Evolutionary conservation across 371 early-diverging fungal species (phyloP), one percentile per base, ranked within the genome.

Genomic region (Actinomucor elegans): DNA sequence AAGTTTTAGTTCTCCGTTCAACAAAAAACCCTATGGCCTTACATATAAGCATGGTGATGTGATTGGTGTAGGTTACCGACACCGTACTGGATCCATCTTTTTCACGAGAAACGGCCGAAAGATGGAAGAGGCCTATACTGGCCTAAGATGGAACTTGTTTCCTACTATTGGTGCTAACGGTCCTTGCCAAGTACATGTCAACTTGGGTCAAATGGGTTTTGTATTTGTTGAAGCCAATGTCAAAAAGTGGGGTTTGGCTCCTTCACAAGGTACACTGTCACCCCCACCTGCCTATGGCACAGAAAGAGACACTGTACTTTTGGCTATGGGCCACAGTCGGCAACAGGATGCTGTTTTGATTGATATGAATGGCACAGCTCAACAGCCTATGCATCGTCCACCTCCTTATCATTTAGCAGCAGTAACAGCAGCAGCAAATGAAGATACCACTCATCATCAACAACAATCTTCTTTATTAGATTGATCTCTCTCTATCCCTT

Each of bases 211-310:
- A 50, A 53, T 62, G 45, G 81, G 84, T 5, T 84, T 84, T 57
- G 82, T 84, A 10, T 84, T 89, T 75, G 83, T 90, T 11, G 90
- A 90, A 44, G 90, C 90, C 32, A 90, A 90, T 64, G 89, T 90
- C 17, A 88, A 89, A 59, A 85, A 86, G 52, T 90, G 90, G 90
- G 90, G 90, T 0, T 61, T 90, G 21, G 90, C 89, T 5, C 89
- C 90, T 7, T 63, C 77, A 10, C 81, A 85, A 56, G 90, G 89
- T 7, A 75, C 83, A 5, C 52, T 83, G 23, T 69, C 76, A 15
- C 91, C 91, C n/a, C 89, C 91, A 14, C 85, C 85, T 5, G 81
- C 85, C 11, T 84, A 84, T 56, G 85, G 85, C 2, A 56, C 59
- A 2, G 85, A 82, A 52, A 66, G 69, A 28, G 85, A 71, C 40